phyloP scores from a whole-genome alignment of 306 rosid species.

The Abrus precatorius region DNA sequence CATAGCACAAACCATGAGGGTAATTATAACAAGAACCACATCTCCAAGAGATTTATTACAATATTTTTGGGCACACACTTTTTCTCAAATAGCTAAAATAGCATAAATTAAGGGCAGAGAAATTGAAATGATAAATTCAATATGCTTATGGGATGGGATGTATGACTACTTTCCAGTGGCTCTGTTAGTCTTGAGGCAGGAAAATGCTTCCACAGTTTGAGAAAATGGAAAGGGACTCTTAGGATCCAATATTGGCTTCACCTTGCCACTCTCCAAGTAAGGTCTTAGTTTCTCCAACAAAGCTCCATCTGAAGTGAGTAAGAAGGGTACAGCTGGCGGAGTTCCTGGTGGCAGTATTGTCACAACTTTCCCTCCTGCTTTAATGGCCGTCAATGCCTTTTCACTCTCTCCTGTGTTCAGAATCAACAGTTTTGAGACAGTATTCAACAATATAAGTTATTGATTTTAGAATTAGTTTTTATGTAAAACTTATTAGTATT shows the following conservation, averaged over 20 bases:
- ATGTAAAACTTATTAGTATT: no score
- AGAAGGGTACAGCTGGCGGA: conserved; percentile 32
- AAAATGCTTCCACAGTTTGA: conserved; percentile 64
- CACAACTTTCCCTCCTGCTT: conserved; percentile 68
- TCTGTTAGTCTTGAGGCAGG: conserved; percentile 60
- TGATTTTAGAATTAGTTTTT: no score
- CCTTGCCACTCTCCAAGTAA: conserved; percentile 70
- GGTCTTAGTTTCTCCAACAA: conserved; percentile 65
- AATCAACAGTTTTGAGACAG: background rate
- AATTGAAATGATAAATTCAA: background rate
- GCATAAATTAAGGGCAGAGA: background rate
- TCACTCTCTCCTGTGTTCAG: conserved; percentile 54
- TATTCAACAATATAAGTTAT: background rate
- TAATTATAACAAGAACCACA: background rate
- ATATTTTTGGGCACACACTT: background rate
- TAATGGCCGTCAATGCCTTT: conserved; percentile 58
- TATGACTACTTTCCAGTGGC: conserved; percentile 71
- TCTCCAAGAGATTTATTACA: conserved; percentile 3
- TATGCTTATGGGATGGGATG: conserved; percentile 61
- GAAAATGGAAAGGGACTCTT: conserved; percentile 74
- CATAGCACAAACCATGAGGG: background rate
- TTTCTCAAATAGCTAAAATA: background rate
- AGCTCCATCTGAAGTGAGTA: conserved; percentile 50
- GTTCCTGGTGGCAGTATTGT: conserved; percentile 42
- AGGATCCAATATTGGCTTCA: conserved; percentile 76